These are phyloP conservation scores for Chaetomium olivaceum DNA, from an alignment of 2,329 filamentous ascomycete genomes.

Conservation along the genomic window DNA sequence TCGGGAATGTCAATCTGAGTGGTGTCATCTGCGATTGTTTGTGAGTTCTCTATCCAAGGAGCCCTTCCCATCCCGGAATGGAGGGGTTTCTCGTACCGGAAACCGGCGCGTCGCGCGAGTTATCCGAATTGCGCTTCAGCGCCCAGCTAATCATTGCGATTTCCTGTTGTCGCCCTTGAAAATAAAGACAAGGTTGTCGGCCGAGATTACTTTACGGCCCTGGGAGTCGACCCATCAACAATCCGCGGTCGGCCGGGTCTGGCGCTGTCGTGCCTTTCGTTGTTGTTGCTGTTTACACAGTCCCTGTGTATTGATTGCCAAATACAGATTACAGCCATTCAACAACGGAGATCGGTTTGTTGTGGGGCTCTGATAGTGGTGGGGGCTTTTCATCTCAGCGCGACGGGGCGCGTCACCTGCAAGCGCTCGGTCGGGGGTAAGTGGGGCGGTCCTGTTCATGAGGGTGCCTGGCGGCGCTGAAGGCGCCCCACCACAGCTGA, in stretches of 20 bases:
- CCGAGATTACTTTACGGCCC: not conserved
- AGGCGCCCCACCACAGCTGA: constrained; percentile 6
- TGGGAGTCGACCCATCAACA: not conserved
- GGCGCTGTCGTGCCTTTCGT: constrained; percentile 6
- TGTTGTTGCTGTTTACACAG: constrained; percentile 21
- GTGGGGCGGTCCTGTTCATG: not conserved
- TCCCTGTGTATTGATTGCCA: constrained; percentile 21
- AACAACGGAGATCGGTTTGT: constrained; percentile 14
- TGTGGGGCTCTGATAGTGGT: constrained; percentile 3
- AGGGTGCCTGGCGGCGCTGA: not conserved
- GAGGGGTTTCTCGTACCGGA: constrained; percentile 11
- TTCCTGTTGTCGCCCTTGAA: not conserved
- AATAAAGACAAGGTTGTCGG: not conserved
- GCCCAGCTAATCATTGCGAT: constrained; percentile 61
- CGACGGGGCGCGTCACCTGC: constrained; percentile 8
- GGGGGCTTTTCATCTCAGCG: constrained; percentile 1
- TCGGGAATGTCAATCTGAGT: constrained; percentile 59
- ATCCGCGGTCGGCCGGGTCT: not conserved
- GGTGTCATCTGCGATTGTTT: constrained; percentile 40
- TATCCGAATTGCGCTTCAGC: constrained; percentile 49
- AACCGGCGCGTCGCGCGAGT: constrained; percentile 40
- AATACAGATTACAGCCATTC: constrained; percentile 20
- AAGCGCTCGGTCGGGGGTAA: not conserved
- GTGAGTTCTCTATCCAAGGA: not conserved
- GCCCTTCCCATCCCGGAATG: not conserved